Evolutionary conservation across 176 grass and related monocot species (phyloP).

Genomic region (Rhynchospora breviuscula): DNA sequence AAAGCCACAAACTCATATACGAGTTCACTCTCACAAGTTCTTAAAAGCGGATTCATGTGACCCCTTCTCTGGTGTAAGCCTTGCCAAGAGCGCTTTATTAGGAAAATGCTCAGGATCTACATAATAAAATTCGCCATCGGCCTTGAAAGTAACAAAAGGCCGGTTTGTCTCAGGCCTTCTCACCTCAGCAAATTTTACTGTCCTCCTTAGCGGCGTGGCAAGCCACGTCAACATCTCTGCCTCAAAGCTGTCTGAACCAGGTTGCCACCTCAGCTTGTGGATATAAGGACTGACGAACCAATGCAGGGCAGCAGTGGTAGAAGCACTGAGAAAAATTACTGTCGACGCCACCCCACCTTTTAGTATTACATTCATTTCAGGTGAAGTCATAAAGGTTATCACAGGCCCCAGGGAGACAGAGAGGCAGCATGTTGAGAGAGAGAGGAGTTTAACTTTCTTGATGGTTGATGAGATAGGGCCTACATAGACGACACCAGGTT

Average conservation of each 20-base stretch:
- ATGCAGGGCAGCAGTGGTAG: conserved; percentile 72
- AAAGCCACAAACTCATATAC: not conserved
- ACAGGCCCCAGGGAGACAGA: conserved; percentile 85
- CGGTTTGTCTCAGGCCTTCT: conserved; percentile 68
- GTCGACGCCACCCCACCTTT: conserved; percentile 88
- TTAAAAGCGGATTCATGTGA: conserved; percentile 73
- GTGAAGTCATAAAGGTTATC: conserved; percentile 99
- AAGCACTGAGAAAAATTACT: conserved; percentile 88
- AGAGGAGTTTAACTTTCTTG: conserved; percentile 98
- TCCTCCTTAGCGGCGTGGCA: conserved; percentile 63
- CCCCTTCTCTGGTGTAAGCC: conserved; percentile 66
- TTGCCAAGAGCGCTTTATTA: conserved; percentile 85
- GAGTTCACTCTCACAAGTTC: conserved; percentile 53
- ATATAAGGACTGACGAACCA: conserved; percentile 98
- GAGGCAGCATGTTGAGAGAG: conserved; percentile 92
- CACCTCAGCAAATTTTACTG: conserved; percentile 80
- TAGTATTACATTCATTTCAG: conserved; percentile 88
- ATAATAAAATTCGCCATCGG: conserved; percentile 63
- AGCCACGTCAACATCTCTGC: conserved; percentile 80
- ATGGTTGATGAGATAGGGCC: conserved; percentile 94
- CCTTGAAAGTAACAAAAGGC: conserved; percentile 81
- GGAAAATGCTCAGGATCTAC: conserved; percentile 69
- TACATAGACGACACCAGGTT: conserved; percentile 45
- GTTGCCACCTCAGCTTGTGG: conserved; percentile 92
- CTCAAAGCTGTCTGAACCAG: conserved; percentile 85